Evolutionary conservation across 352 stramenopile genomes (phyloP), one percentile per base, ranked within the genome.

Genomic region (Discostella stelligera): DNA sequence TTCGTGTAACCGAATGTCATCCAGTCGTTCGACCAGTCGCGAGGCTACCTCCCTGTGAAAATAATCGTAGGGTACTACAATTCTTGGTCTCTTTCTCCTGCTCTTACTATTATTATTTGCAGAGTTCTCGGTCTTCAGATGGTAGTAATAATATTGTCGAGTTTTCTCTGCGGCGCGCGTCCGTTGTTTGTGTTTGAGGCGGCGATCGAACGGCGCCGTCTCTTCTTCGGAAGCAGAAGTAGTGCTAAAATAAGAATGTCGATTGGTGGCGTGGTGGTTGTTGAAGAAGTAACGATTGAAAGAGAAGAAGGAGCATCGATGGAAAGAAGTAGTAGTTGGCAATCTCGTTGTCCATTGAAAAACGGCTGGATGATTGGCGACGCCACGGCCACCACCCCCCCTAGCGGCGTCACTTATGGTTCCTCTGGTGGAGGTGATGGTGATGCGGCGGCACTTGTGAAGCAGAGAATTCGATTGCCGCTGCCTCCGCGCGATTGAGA

Each of bases 1-100:
- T 8, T 89, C 74, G n/a, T 80, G 69, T 16, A 61, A 46, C 20
- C 74, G 86, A 60, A 96, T 94, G 67, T 96, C 91, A 71, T 92
- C 80, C 14, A 95, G 67, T 66, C 90, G 74, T 83, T 93, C 90
- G 8, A 94, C 80, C n/a, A 95, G 53, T 54, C 85, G 69, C 14
- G 39, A 13, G 7, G 87, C 86, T 39, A 91, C 87, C 78, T 91
- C 86, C 65, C 83, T 54, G 27, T 85, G 82, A 70, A 94, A 85
- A 53, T 94, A 94, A 41, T 91, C 77, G 68, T 93, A 93, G 21
- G 82, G 72, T 67, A 82, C 23, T 67, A 82, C 23, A 44, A 46
- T 58, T 20, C 16, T 64, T 46, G 25, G 7, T 63, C 7, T 30
- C 27, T 30, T 30, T 30, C 1, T 5, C 2, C 14, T 30, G 23